Conservation (phyloP, 148 eudicot genomes). For the Dysphania ambrosioides region DNA sequence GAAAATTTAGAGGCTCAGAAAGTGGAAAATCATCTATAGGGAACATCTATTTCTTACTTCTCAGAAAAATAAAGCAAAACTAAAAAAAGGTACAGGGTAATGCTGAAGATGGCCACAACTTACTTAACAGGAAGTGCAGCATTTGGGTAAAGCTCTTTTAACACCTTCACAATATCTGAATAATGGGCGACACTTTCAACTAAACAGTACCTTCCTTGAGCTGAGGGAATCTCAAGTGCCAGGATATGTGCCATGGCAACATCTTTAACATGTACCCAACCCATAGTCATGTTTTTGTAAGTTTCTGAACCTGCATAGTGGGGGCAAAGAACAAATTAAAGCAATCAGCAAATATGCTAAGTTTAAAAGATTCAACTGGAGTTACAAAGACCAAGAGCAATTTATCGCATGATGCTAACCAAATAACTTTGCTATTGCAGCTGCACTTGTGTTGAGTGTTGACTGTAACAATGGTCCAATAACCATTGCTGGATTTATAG, state of each 20-base stretch:
- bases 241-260: constrained; percentile 36
- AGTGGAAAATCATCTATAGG: background rate
- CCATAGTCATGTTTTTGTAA: constrained; percentile 17
- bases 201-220: constrained; percentile 35
- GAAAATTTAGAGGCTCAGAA: background rate
- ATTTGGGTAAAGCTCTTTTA: constrained; percentile 33
- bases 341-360: background rate
- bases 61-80: background rate
- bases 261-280: constrained; percentile 44
- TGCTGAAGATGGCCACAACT: constrained; percentile 2
- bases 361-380: background rate
- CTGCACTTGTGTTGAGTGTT: constrained; percentile 47
- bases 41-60: background rate
- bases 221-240: constrained; percentile 34
- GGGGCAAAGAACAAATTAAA: background rate
- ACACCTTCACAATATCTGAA: constrained; percentile 25
- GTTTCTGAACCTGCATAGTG: constrained; percentile 24
- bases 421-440: constrained; percentile 34
- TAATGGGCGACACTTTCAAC: constrained; percentile 26
- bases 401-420: constrained; percentile 14
- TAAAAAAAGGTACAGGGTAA: background rate
- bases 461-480: constrained; percentile 55
- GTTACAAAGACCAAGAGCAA: background rate
- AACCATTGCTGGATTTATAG: constrained; percentile 39
- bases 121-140: constrained; percentile 30